Conservation (phyloP, 441 rosid genomes). For the Cnidoscolus chayamansa region DNA sequence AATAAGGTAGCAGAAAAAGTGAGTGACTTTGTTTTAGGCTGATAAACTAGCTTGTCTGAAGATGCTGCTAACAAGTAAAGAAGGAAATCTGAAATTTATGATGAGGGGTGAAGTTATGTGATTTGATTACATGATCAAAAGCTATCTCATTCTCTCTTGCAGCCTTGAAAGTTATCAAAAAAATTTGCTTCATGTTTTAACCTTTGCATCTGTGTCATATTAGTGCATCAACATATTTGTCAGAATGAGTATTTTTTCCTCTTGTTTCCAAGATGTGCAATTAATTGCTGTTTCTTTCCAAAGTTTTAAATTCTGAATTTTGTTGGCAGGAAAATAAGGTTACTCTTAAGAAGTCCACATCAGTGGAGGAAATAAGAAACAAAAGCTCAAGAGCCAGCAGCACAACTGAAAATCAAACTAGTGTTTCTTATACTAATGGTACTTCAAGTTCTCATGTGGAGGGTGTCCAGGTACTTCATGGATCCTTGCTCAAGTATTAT, state of each 20-base stretch:
- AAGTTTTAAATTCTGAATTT: neutral
- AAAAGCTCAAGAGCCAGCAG: conserved; percentile 34
- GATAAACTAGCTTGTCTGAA: neutral
- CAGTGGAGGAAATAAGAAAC: conserved; percentile 37
- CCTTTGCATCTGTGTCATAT: neutral
- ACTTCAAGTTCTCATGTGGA: conserved; percentile 32
- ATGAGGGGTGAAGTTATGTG: neutral
- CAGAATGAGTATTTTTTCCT: neutral
- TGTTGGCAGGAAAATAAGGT: conserved; percentile 40
- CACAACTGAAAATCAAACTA: conserved; percentile 27
- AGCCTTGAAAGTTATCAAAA: neutral
- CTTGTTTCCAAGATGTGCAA: neutral
- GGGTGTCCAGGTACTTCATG: conserved; percentile 26
- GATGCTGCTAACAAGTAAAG: neutral
- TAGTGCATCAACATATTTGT: neutral
- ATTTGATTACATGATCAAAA: neutral
- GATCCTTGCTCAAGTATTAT: conserved; percentile 8
- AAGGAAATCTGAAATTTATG: neutral
- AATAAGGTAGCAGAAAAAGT: conserved; percentile 38
- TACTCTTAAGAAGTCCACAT: conserved; percentile 31
- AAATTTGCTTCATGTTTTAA: neutral
- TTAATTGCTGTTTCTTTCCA: neutral
- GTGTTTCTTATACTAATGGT: conserved; percentile 28
- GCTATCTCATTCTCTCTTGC: neutral
- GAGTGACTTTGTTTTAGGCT: neutral